A percentile compares a stretch with the other conserved stretches of the same genome.
These are phyloP conservation scores for Ampelocalamus luodianensis DNA, from an alignment of 176 grass and related monocot species.

Conservation along the genomic window DNA sequence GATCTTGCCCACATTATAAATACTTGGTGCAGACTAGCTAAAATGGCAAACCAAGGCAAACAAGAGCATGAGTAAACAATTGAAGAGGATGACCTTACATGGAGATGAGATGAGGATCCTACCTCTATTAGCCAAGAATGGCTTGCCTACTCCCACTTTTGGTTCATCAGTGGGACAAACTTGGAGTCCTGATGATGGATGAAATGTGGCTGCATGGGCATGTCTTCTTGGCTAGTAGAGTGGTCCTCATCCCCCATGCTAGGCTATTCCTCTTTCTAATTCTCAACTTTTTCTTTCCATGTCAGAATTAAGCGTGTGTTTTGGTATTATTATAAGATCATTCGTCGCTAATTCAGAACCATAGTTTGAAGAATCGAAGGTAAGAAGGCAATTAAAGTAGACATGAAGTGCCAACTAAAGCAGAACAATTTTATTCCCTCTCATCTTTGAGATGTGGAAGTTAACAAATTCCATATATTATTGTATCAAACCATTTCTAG, in stretches of 20 bases:
- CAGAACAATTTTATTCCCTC: no score
- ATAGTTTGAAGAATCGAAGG: neutral
- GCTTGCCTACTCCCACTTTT: constrained; percentile 55
- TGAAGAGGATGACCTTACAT: constrained; percentile 58
- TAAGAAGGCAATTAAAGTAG: neutral
- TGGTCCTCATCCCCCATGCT: constrained; percentile 57
- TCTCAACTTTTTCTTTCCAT: neutral
- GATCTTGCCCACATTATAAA: constrained; percentile 44
- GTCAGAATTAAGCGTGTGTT: neutral
- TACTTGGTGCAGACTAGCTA: constrained; percentile 1
- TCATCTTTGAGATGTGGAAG: neutral
- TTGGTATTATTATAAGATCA: neutral
- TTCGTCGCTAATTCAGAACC: neutral
- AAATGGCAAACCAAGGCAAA: constrained; percentile 22
- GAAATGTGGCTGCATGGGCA: constrained; percentile 47
- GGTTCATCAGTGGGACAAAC: constrained; percentile 16
- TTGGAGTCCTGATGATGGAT: constrained; percentile 11
- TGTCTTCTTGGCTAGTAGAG: constrained; percentile 48
- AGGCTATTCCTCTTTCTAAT: constrained; percentile 50
- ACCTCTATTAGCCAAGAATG: constrained; percentile 70
- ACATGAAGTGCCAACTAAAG: neutral
- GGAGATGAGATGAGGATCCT: constrained; percentile 47
- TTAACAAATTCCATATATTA: neutral
- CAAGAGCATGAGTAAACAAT: constrained; percentile 13
- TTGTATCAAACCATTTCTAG: neutral